A percentile compares a stretch with the other conserved stretches of the same genome.
phyloP scores from a whole-genome alignment of 768 basidiomycete genomes.

The Trametes cinnabarina region DNA sequence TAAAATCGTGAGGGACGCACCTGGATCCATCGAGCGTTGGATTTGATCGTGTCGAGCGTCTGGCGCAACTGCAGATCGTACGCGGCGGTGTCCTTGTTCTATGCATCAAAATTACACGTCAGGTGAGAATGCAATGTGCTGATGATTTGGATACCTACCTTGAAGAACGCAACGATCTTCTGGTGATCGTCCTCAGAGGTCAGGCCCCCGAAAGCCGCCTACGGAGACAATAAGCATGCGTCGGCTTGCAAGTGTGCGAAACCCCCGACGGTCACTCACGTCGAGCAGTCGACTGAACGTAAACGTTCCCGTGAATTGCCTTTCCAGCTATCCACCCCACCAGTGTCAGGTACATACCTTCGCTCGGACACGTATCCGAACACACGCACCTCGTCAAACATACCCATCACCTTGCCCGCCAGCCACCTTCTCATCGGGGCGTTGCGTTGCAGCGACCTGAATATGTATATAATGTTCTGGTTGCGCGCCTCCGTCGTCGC shows the following conservation, averaged over 20 bases:
- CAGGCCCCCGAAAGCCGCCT: conserved; percentile 31
- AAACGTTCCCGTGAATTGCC: conserved; percentile 71
- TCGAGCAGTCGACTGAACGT: conserved; percentile 51
- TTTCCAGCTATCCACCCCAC: conserved; percentile 55
- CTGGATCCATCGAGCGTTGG: conserved; percentile 58
- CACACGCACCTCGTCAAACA: conserved; percentile 41
- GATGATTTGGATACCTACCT: conserved; percentile 43
- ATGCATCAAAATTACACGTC: neutral
- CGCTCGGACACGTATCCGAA: too few species aligned
- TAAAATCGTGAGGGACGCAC: conserved; percentile 36
- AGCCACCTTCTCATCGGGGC: conserved; percentile 34
- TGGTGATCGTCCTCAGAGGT: conserved; percentile 65
- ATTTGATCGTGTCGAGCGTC: conserved; percentile 62
- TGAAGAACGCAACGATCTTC: conserved; percentile 67
- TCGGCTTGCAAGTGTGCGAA: too few species aligned
- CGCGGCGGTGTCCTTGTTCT: conserved; percentile 68
- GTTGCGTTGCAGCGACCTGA: conserved; percentile 37
- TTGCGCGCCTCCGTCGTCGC: conserved; percentile 27
- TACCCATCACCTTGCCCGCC: conserved; percentile 37
- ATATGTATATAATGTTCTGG: conserved; percentile 34
- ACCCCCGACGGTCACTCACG: too few species aligned
- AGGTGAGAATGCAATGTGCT: neutral
- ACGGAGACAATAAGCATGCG: neutral
- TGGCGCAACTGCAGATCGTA: conserved; percentile 64
- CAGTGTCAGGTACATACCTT: too few species aligned